phyloP scores from a whole-genome alignment of 495 filamentous ascomycete genomes.

The Darksidea phi region DNA sequence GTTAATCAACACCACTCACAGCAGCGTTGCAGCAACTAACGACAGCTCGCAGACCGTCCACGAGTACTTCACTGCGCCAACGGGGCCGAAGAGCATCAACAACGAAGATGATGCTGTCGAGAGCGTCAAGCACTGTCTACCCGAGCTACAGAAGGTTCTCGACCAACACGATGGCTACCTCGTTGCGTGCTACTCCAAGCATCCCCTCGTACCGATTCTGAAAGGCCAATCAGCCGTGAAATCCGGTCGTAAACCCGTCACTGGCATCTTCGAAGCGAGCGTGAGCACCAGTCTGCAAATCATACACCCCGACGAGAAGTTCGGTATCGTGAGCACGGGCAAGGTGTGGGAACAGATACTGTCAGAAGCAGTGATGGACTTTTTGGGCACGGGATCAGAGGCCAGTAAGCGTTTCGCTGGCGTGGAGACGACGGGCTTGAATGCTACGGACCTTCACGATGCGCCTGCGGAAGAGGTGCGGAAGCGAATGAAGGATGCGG shows the following conservation, averaged over 20 bases:
- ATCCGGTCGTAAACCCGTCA: conserved; percentile 56
- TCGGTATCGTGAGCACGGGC: conserved; percentile 90
- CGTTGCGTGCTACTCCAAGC: conserved; percentile 84
- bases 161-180: conserved; percentile 70
- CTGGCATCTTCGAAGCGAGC: conserved; percentile 86
- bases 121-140: conserved; percentile 56
- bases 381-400: conserved; percentile 47
- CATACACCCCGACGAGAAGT: conserved; percentile 55
- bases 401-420: conserved; percentile 60
- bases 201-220: conserved; percentile 72
- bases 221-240: conserved; percentile 36
- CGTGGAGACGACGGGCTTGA: conserved; percentile 79
- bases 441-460: conserved; percentile 76
- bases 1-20: conserved; percentile 42
- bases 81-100: conserved; percentile 63
- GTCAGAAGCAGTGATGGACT: conserved; percentile 56
- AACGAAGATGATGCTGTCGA: conserved; percentile 55
- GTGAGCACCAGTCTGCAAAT: conserved; percentile 57
- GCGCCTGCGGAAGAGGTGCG: conserved; percentile 62
- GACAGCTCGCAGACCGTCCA: conserved; percentile 47
- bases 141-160: conserved; percentile 53
- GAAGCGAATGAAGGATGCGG: conserved; percentile 61
- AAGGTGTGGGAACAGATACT: conserved; percentile 76
- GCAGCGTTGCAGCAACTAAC: conserved; percentile 21
- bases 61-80: conserved; percentile 58